These are phyloP conservation scores for Dittrichia graveolens DNA, from an alignment of 129 eudicot species.

Conservation along the genomic window DNA sequence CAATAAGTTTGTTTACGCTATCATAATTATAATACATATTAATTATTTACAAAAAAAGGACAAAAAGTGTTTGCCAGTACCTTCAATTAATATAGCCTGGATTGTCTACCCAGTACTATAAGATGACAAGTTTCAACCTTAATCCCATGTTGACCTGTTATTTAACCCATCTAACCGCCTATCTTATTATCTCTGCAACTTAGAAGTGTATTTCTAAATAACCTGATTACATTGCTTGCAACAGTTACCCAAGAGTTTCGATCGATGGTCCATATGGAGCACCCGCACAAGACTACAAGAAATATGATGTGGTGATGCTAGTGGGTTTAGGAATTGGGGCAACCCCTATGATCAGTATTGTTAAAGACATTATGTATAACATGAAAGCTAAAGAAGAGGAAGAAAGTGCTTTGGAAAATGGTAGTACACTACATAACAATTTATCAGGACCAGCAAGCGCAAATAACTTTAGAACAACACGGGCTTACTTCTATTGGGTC, in stretches of 20 bases:
- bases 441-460: constrained; percentile 28
- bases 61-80: background rate
- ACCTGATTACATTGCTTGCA: background rate
- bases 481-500: constrained; percentile 42
- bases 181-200: no score
- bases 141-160: background rate
- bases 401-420: constrained; percentile 44
- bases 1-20: no score
- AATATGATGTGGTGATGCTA: constrained; percentile 67
- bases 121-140: background rate
- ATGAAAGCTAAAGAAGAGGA: constrained; percentile 51
- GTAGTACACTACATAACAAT: constrained; percentile 25
- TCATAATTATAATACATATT: background rate
- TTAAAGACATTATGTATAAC: constrained; percentile 72
- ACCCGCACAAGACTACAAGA: constrained; percentile 73
- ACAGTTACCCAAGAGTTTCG: constrained; percentile 56
- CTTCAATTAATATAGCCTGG: background rate
- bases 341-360: constrained; percentile 82
- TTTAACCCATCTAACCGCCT: background rate
- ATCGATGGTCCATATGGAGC: constrained; percentile 91
- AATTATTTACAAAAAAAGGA: background rate
- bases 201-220: background rate
- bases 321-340: constrained; percentile 87
- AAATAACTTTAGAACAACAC: constrained; percentile 43
- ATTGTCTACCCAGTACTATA: no score